Evolutionary conservation across 2,329 filamentous ascomycete genomes (phyloP), one percentile per base, ranked within the genome.

Genomic region (Diaporthe nobilis): DNA sequence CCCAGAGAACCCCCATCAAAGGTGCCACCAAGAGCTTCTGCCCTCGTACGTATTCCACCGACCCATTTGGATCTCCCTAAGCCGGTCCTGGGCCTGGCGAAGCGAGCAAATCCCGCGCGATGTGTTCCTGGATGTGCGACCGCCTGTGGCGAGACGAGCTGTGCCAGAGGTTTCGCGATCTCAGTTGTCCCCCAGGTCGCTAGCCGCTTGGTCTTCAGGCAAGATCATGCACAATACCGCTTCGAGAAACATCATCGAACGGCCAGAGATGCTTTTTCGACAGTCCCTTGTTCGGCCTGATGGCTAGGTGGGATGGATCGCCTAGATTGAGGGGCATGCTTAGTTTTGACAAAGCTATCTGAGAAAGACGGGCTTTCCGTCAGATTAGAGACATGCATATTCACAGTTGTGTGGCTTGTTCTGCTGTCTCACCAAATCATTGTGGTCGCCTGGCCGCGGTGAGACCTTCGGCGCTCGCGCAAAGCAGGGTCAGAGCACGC

Each of bases 51-150:
- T 55, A 55, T 55, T 9, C 49, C 65, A 6, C n/a, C 47, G 49
- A 9, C 49, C 65, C 49, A 42, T 37, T 39, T 55, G 34, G 15
- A 70, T 20, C 65, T n/a, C 9, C 37, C n/a, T 4, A 57, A 47
- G 58, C 58, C 58, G 37, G 61, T 47, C 42, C 71, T 57, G 44
- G 34, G 71, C 58, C 39, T 57, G 37, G 10, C 20, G 47, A 47
- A 74, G 71, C 72, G 31, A 71, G 20, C 72, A 37, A 63, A 65
- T 71, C 72, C 39, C 63, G 31, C 47, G 57, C 42, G 42, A 63
- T 25, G 57, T 58, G 75, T 71, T 44, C 75, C 72, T 76, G 65
- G 47, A n/a, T 28, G 72, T 76, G 65, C 55, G 31, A 74, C 72
- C 28, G 49, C 55, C 47, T 44, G 47, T 44, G 63, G 25, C 39